Conservation (phyloP, 1,284 basidiomycete genomes). For the Leccinum insigne region DNA sequence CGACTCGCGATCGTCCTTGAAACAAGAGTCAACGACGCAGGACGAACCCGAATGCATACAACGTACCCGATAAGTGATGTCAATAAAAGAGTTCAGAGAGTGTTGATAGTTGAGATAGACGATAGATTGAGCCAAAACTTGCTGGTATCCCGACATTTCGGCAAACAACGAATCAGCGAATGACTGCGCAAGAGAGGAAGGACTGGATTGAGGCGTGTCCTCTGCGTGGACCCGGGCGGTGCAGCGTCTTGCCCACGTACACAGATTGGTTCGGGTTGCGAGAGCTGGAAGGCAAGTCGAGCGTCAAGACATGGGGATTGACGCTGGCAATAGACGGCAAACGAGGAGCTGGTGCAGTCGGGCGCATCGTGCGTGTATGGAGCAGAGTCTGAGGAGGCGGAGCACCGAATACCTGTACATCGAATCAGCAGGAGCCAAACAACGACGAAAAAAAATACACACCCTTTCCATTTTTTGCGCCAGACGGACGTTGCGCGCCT, state of each 20-base stretch:
- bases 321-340: slow-evolving; percentile 22
- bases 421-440: slow-evolving; percentile 10
- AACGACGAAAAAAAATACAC: slow-evolving; percentile 18
- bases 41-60: neutral
- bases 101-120: slow-evolving; percentile 76
- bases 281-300: slow-evolving; percentile 23
- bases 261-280: slow-evolving; percentile 51
- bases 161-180: slow-evolving; percentile 20
- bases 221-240: slow-evolving; percentile 41
- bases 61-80: slow-evolving; percentile 74
- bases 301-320: slow-evolving; percentile 19
- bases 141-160: slow-evolving; percentile 17
- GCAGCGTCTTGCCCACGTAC: slow-evolving; percentile 45
- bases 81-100: slow-evolving; percentile 72
- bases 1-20: slow-evolving; percentile 70
- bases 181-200: slow-evolving; percentile 21
- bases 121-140: slow-evolving; percentile 37
- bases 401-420: slow-evolving; percentile 69
- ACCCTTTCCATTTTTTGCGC: slow-evolving; percentile 87
- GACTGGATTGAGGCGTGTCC: slow-evolving; percentile 22
- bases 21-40: slow-evolving; percentile 8
- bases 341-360: slow-evolving; percentile 20
- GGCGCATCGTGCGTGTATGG: slow-evolving; percentile 50
- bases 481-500: slow-evolving; percentile 72
- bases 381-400: slow-evolving; percentile 75